phyloP scores from a whole-genome alignment of 164 flowering plant genomes.

The Vitis cinerea region DNA sequence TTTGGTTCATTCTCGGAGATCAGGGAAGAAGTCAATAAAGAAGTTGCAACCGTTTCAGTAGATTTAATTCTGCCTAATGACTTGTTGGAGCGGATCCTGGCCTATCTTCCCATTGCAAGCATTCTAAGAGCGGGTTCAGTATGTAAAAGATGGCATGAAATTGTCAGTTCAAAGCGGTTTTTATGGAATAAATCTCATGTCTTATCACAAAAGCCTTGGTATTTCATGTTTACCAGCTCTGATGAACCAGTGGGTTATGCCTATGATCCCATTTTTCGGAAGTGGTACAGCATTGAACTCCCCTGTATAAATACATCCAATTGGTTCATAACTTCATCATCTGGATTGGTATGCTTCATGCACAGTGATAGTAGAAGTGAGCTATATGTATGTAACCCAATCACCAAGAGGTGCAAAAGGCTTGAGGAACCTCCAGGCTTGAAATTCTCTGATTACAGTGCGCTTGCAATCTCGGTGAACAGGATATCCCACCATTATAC shows the following conservation, averaged over 20 bases:
- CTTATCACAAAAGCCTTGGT: conserved; percentile 78
- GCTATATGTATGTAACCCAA: conserved; percentile 77
- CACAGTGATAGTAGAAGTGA: conserved; percentile 61
- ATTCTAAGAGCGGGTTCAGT: conserved; percentile 82
- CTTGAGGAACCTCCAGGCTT: conserved; percentile 63
- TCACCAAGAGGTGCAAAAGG: conserved; percentile 49
- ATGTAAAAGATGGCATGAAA: conserved; percentile 85
- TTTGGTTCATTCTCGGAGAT: conserved; percentile 44
- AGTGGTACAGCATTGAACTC: conserved; percentile 82
- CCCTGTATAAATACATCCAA: conserved; percentile 63
- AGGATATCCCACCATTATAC: conserved; percentile 41
- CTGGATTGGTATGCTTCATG: conserved; percentile 87
- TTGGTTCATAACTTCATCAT: conserved; percentile 74
- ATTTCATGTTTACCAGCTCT: conserved; percentile 86
- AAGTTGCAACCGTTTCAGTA: conserved; percentile 36
- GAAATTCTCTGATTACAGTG: conserved; percentile 72
- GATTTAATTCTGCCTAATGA: conserved; percentile 79
- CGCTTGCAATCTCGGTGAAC: conserved; percentile 69
- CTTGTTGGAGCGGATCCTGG: conserved; percentile 70
- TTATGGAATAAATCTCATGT: conserved; percentile 54
- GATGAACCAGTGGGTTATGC: conserved; percentile 83
- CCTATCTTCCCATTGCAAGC: conserved; percentile 78
- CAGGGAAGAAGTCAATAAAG: conserved; percentile 44
- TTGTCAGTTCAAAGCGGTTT: conserved; percentile 69
- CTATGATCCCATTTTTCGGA: conserved; percentile 73